Evolutionary conservation across 192 early-diverging fungal species (phyloP).

Genomic region (Linnemannia zychae): DNA sequence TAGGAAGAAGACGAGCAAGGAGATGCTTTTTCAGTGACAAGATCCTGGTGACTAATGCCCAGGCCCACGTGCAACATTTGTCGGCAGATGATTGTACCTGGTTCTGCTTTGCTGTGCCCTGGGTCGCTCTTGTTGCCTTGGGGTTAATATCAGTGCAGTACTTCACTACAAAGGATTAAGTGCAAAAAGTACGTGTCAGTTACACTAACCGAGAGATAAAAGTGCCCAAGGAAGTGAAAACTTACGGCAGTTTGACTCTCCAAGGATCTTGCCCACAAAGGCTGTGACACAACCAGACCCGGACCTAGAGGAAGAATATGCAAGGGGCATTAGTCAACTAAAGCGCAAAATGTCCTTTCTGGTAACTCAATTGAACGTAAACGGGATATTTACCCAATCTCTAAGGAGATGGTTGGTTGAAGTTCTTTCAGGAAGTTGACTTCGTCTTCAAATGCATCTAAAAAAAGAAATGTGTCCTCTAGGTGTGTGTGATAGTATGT

Average conservation of each 20-base stretch:
- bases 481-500: background rate
- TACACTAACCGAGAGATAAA: background rate
- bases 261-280: slow-evolving; percentile 75
- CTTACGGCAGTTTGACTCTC: slow-evolving; percentile 59
- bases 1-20: slow-evolving; percentile 18
- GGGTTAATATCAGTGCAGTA: slow-evolving; percentile 90
- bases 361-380: background rate
- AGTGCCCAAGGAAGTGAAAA: background rate
- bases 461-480: slow-evolving; percentile 96
- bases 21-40: background rate
- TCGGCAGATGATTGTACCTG: slow-evolving; percentile 12
- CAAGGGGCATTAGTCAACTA: background rate
- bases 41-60: background rate
- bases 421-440: slow-evolving; percentile 62
- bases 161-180: slow-evolving; percentile 49
- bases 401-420: slow-evolving; percentile 80
- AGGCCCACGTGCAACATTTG: background rate
- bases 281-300: slow-evolving; percentile 89
- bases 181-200: slow-evolving; percentile 30
- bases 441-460: slow-evolving; percentile 93
- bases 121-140: slow-evolving; percentile 76
- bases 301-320: slow-evolving; percentile 61
- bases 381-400: slow-evolving; percentile 77
- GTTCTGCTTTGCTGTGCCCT: slow-evolving; percentile 72
- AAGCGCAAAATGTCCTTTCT: slow-evolving; percentile 1